phyloP scores from a whole-genome alignment of 2,329 filamentous ascomycete species.

The Elsinoe australis region DNA sequence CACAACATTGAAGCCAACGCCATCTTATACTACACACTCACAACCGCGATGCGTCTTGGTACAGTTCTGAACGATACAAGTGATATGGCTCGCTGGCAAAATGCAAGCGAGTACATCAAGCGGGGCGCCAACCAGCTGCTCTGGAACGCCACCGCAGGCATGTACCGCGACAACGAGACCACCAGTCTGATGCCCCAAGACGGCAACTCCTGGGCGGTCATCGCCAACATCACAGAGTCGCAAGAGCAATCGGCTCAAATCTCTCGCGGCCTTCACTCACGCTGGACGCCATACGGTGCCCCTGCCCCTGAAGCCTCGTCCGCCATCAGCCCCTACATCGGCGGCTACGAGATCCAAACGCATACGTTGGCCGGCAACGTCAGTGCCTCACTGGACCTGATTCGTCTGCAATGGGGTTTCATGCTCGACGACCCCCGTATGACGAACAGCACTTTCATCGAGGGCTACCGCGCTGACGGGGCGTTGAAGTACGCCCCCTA shows the following conservation, averaged over 20 bases:
- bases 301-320: conserved; percentile 41
- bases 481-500: conserved; percentile 45
- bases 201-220: conserved; percentile 38
- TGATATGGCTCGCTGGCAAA: conserved; percentile 37
- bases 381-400: conserved; percentile 36
- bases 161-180: conserved; percentile 49
- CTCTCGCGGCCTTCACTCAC: conserved; percentile 27
- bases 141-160: conserved; percentile 43
- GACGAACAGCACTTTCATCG: conserved; percentile 48
- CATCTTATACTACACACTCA: conserved; percentile 45
- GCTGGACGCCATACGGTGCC: conserved; percentile 41
- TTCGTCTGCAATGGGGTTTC: conserved; percentile 46
- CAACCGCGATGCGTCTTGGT: conserved; percentile 47
- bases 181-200: conserved; percentile 45
- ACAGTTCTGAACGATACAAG: conserved; percentile 39
- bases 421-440: conserved; percentile 49
- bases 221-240: conserved; percentile 31
- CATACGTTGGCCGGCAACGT: conserved; percentile 38
- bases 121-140: conserved; percentile 40
- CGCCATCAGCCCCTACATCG: conserved; percentile 43
- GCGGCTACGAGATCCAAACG: conserved; percentile 41
- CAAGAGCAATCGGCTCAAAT: conserved; percentile 29
- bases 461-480: conserved; percentile 43
- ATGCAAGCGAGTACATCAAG: conserved; percentile 36
- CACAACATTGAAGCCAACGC: conserved; percentile 43